Evolutionary conservation across 2,329 filamentous ascomycete species (phyloP).

Genomic region (Fusarium sp.): DNA sequence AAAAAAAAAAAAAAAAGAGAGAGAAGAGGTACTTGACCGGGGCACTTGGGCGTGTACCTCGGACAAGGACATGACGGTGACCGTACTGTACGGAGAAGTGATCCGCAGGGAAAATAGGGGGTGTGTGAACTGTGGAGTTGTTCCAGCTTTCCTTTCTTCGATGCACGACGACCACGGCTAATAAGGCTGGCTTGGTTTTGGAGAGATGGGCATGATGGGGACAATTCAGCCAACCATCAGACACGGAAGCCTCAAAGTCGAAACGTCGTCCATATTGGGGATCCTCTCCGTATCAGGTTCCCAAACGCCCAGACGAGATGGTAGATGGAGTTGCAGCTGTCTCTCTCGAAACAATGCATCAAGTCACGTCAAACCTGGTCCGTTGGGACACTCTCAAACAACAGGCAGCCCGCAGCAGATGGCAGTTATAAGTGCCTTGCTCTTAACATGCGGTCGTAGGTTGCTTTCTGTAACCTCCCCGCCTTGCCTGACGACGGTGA

Average conservation of each 20-base stretch:
- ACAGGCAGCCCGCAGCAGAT: not conserved
- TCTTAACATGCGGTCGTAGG: constrained; percentile 9
- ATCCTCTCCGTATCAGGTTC: constrained; percentile 8
- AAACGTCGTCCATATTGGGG: constrained; percentile 33
- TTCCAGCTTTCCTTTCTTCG: constrained; percentile 19
- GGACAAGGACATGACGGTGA: not conserved
- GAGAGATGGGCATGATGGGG: constrained; percentile 10
- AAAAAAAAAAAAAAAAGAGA: not conserved
- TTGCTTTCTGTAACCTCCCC: constrained; percentile 1
- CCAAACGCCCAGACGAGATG: constrained; percentile 5
- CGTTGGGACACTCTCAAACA: not conserved
- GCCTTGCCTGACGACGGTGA: not conserved
- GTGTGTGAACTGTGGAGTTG: constrained; percentile 28
- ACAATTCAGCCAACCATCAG: constrained; percentile 13
- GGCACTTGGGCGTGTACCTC: not conserved
- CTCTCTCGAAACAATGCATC: not conserved
- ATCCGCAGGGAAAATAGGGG: constrained; percentile 36
- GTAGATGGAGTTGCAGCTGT: not conserved
- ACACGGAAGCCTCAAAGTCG: constrained; percentile 16
- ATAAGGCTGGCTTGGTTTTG: constrained; percentile 31
- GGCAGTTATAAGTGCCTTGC: constrained; percentile 16
- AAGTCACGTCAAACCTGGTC: not conserved
- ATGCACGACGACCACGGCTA: constrained; percentile 17
- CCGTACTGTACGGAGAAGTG: constrained; percentile 17
- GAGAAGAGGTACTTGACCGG: not conserved